phyloP scores from a whole-genome alignment of 2,329 filamentous ascomycete genomes.

The Microdochium trichocladiopsis region DNA sequence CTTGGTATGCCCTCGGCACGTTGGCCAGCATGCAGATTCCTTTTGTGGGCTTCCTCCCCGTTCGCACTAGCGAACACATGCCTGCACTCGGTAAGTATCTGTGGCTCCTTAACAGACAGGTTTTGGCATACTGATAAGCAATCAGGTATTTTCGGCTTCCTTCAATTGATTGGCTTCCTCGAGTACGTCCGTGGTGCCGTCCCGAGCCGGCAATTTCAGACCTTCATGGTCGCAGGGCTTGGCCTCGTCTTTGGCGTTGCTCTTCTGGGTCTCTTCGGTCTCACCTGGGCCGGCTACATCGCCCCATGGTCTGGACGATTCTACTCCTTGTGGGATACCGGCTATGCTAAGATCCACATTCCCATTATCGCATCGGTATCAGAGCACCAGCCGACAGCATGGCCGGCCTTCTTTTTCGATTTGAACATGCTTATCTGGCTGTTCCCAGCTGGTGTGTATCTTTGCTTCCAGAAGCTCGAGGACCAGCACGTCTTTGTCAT shows the following conservation, averaged over 20 bases:
- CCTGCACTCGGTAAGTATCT: conserved; percentile 72
- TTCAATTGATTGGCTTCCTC: conserved; percentile 88
- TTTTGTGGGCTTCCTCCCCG: conserved; percentile 94
- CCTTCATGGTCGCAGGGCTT: conserved; percentile 71
- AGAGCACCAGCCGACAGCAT: conserved; percentile 96
- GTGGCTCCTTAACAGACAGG: not conserved
- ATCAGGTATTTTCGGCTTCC: conserved; percentile 84
- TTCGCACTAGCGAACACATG: conserved; percentile 98
- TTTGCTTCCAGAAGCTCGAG: conserved; percentile 89
- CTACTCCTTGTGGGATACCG: conserved; percentile 98
- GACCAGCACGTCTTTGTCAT: conserved; percentile 98
- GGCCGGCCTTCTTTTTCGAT: conserved; percentile 99
- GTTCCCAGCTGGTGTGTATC: conserved; percentile 95
- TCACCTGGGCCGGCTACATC: conserved; percentile 86
- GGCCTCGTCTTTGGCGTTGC: conserved; percentile 67
- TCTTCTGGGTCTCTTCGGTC: conserved; percentile 68
- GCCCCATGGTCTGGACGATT: conserved; percentile 98
- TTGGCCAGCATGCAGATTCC: conserved; percentile 98
- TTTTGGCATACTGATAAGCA: conserved; percentile 6
- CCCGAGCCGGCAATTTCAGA: conserved; percentile 89
- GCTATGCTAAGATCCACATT: conserved; percentile 98
- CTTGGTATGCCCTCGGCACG: conserved; percentile 95
- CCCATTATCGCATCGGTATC: conserved; percentile 99
- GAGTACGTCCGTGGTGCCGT: conserved; percentile 86
- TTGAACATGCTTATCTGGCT: conserved; percentile 98